These are phyloP conservation scores for Penstemon eatonii DNA, from an alignment of 257 asterid genomes.

Conservation along the genomic window DNA sequence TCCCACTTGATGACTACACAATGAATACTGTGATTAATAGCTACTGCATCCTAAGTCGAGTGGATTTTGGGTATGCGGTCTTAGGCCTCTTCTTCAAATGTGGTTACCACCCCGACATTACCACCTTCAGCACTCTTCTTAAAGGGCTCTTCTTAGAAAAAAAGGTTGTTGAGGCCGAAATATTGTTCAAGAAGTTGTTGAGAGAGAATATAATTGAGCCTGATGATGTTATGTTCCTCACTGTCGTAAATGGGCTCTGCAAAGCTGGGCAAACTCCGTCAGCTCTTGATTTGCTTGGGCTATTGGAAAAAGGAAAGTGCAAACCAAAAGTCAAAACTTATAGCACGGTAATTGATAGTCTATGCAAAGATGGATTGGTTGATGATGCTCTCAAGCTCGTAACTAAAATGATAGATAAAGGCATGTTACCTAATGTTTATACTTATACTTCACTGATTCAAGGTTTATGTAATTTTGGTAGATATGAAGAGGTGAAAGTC, in stretches of 20 bases:
- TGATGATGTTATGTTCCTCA: background rate
- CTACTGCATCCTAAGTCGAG: conserved; percentile 17
- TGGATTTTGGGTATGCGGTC: conserved; percentile 21
- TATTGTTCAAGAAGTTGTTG: no score
- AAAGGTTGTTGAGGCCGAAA: background rate
- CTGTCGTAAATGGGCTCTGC: conserved; percentile 34
- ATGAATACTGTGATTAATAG: background rate
- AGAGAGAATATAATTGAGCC: conserved; percentile 10
- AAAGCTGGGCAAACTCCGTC: conserved; percentile 13
- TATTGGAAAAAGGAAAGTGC: no score
- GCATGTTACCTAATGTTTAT: no score
- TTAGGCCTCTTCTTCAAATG: conserved; percentile 23
- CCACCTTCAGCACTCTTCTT: conserved; percentile 11
- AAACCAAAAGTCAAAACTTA: no score
- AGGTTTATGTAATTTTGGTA: no score
- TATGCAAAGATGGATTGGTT: conserved; percentile 16
- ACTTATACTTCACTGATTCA: no score
- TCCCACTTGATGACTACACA: background rate
- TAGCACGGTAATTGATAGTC: no score
- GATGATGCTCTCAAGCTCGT: conserved; percentile 6
- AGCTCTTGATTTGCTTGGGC: no score
- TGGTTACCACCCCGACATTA: background rate
- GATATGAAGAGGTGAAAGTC: no score
- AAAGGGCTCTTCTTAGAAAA: conserved; percentile 18
- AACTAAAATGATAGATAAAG: background rate